Conservation (phyloP, 1,284 basidiomycete genomes). For the Trichosporon sp. region DNA sequence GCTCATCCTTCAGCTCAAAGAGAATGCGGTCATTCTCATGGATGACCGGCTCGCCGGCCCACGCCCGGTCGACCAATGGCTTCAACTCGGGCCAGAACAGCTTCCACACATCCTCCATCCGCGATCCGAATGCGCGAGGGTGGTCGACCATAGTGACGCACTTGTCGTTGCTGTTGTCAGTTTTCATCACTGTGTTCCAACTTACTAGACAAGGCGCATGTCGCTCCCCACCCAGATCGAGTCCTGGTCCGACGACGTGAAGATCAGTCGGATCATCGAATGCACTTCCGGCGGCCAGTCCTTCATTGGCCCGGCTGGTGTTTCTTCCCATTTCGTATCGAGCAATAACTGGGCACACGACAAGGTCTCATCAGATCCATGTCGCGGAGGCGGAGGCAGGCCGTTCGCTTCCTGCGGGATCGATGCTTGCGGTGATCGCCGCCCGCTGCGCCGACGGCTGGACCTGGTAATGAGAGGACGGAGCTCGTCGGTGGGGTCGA, state of each 20-base stretch:
- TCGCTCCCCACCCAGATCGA: constrained; percentile 36
- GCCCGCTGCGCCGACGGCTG: neutral
- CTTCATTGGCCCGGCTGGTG: constrained; percentile 26
- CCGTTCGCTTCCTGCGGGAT: neutral
- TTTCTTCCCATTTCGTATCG: constrained; percentile 33
- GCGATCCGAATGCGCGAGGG: constrained; percentile 29
- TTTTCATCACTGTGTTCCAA: neutral
- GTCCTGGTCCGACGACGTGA: constrained; percentile 13
- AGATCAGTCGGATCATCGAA: neutral
- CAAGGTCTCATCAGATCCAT: neutral
- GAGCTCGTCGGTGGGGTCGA: neutral
- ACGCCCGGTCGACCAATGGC: constrained; percentile 17
- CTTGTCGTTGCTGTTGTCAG: constrained; percentile 28
- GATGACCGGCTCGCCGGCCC: constrained; percentile 16
- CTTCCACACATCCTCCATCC: constrained; percentile 28
- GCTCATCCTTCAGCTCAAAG: neutral
- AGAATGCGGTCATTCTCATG: constrained; percentile 18
- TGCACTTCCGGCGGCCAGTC: constrained; percentile 14
- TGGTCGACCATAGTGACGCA: constrained; percentile 29
- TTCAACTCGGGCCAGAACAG: constrained; percentile 24
- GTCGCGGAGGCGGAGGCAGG: neutral
- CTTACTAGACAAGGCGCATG: constrained; percentile 30
- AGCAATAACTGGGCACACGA: constrained; percentile 25
- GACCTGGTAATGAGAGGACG: neutral
- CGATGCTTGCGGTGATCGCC: neutral